Evolutionary conservation across 441 rosid genomes (phyloP), one percentile per base, ranked within the genome.

Genomic region (Eutrema salsugineum): DNA sequence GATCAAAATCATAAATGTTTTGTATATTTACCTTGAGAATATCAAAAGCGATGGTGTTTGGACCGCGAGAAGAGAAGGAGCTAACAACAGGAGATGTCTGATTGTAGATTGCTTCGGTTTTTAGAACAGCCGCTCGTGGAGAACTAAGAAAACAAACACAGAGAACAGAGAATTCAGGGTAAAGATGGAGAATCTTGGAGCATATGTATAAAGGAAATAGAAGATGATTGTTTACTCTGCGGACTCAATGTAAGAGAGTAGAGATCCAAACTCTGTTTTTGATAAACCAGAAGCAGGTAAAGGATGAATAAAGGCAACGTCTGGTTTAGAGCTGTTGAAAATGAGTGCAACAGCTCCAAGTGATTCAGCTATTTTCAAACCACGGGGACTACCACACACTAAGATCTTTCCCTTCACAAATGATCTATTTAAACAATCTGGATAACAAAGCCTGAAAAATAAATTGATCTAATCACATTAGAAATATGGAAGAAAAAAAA

Each of bases 271-370:
- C 24, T 63, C 71, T 0, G 48, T 28, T 8, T 35, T 9, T 6
- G 8, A 10, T 38, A 82, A 39, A 17, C 20, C 74, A 1, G 76
- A 66, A 14, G 66, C 61, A 8, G 88, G 84, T 5, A 75, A n/a
- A 46, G 73, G 39, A 50, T 27, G 61, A 11, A 48, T 22, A 14
- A 2, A 11, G 0, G 81, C 50, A 0, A 49, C 60, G 2, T 42
- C 57, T 32, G 36, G 5, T 5, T 0, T 3, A 27, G 10, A 6
- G 30, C 12, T 8, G 22, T 8, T 32, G 10, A 11, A n/a, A 30
- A 84, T 74, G 30, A 68, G 1, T 50, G 72, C 86, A 10, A 20
- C 47, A 19, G 79, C 82, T 71, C 80, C 84, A 40, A n/a, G 51
- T 16, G 20, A 11, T 24, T 19, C 1, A 58, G 58, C 80, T 14